phyloP scores from a whole-genome alignment of 305 asterid species.

The Euphrasia arctica region DNA sequence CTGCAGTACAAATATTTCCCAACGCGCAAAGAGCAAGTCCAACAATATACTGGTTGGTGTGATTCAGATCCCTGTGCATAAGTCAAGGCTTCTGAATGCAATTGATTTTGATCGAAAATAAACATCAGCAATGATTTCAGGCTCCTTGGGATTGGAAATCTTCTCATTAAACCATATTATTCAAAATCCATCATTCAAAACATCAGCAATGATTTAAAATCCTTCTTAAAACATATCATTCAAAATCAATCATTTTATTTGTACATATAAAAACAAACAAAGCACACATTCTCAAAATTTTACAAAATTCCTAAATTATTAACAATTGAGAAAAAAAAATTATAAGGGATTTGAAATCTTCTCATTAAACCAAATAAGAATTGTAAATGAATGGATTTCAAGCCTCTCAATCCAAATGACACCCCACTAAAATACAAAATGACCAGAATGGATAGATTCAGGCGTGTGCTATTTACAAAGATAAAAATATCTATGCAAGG shows the following conservation, averaged over 20 bases:
- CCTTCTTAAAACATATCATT: background rate
- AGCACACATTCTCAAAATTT: background rate
- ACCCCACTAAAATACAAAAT: conserved; percentile 12
- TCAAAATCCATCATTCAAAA: background rate
- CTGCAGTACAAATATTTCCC: conserved; percentile 97
- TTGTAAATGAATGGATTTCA: background rate
- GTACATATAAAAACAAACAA: background rate
- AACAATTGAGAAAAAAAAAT: background rate
- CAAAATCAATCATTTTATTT: background rate
- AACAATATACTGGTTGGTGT: conserved; percentile 95
- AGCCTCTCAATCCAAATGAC: background rate
- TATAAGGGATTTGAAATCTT: background rate
- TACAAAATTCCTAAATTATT: background rate
- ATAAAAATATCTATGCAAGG: conserved; percentile 14
- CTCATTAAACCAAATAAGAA: background rate
- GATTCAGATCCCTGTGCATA: conserved; percentile 84
- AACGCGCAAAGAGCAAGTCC: conserved; percentile 99
- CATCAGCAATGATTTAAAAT: conserved; percentile 7
- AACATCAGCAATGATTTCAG: conserved; percentile 10
- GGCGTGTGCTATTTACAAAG: conserved; percentile 19
- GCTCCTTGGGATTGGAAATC: background rate
- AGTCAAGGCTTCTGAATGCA: conserved; percentile 44
- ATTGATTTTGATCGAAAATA: conserved; percentile 17
- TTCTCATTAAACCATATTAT: too few species aligned
- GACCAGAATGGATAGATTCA: conserved; percentile 8